phyloP scores from a whole-genome alignment of 441 rosid genomes.

The Pelargonium australe region DNA sequence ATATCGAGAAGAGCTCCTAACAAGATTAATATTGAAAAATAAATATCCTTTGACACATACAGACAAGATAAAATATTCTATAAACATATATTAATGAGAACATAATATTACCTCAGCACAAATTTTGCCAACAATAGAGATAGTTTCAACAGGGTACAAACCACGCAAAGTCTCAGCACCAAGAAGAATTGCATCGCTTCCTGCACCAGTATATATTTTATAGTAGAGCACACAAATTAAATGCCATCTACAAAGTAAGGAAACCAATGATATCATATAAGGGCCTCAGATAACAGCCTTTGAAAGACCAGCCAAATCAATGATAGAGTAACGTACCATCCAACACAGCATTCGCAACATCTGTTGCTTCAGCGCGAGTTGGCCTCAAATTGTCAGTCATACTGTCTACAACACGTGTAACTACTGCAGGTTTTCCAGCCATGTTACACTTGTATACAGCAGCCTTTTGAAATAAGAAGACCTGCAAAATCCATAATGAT shows the following conservation, averaged over 20 bases:
- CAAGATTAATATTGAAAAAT: no score
- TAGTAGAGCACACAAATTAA: neutral
- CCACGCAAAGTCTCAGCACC: slow-evolving; percentile 99
- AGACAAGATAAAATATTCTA: no score
- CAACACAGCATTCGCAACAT: slow-evolving; percentile 97
- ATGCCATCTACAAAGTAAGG: neutral
- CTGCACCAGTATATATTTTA: slow-evolving; percentile 29
- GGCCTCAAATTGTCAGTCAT: slow-evolving; percentile 97
- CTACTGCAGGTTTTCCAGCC: slow-evolving; percentile 96
- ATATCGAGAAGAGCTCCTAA: no score
- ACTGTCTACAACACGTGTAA: slow-evolving; percentile 98
- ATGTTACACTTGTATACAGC: slow-evolving; percentile 97
- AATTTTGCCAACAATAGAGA: slow-evolving; percentile 81
- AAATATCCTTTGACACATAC: no score
- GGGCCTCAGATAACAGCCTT: neutral
- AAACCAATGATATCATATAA: neutral
- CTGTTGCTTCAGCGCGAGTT: slow-evolving; percentile 99
- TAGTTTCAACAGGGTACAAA: slow-evolving; percentile 85
- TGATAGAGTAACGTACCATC: slow-evolving; percentile 51
- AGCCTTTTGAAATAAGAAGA: slow-evolving; percentile 90
- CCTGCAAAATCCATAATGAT: slow-evolving; percentile 39
- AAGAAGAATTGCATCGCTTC: slow-evolving; percentile 97
- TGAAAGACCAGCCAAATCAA: slow-evolving; percentile 1
- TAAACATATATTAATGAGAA: no score
- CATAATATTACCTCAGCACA: slow-evolving; percentile 68